phyloP scores from a whole-genome alignment of 345 rosid species.

The Combretum micranthum region DNA sequence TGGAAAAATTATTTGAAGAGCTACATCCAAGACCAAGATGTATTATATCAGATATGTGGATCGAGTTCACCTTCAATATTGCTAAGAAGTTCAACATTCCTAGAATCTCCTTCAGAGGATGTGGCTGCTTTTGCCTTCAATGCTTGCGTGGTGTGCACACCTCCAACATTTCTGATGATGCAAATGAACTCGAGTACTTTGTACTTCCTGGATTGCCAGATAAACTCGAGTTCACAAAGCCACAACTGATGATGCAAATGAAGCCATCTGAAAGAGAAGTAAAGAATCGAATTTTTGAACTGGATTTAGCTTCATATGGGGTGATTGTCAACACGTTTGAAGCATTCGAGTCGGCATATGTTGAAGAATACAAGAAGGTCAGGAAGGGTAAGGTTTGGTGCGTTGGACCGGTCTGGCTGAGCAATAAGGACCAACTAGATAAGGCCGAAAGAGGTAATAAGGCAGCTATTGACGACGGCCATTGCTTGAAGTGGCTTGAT shows the following conservation, averaged over 20 bases:
- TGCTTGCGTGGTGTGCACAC: conserved; percentile 17
- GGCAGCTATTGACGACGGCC: conserved; percentile 11
- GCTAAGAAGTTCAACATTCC: conserved; percentile 40
- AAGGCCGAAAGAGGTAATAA: conserved; percentile 19
- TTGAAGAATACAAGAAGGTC: conserved; percentile 12
- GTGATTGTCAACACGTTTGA: conserved; percentile 26
- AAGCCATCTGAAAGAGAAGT: conserved; percentile 9
- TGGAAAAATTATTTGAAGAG: conserved; percentile 27
- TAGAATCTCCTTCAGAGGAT: conserved; percentile 46
- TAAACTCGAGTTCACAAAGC: conserved; percentile 25
- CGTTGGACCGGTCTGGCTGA: conserved; percentile 26
- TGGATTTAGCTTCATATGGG: conserved; percentile 24
- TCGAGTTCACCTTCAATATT: conserved; percentile 27
- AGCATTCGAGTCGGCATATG: conserved; percentile 25
- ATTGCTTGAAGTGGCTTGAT: conserved; percentile 28
- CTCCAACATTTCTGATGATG: conserved; percentile 10
- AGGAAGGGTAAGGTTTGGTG: conserved; percentile 25
- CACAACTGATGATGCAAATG: conserved; percentile 24
- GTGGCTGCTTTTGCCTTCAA: conserved; percentile 35
- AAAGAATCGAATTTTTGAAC: conserved; percentile 9
- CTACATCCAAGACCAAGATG: conserved; percentile 35
- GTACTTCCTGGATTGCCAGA: conserved; percentile 38
- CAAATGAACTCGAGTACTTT: conserved; percentile 21
- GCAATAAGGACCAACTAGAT: conserved; percentile 16
- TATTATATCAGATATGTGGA: conserved; percentile 39